A percentile compares a stretch with the other conserved stretches of the same genome.
Conservation (phyloP, 257 asterid species). For the Lycium barbarum region DNA sequence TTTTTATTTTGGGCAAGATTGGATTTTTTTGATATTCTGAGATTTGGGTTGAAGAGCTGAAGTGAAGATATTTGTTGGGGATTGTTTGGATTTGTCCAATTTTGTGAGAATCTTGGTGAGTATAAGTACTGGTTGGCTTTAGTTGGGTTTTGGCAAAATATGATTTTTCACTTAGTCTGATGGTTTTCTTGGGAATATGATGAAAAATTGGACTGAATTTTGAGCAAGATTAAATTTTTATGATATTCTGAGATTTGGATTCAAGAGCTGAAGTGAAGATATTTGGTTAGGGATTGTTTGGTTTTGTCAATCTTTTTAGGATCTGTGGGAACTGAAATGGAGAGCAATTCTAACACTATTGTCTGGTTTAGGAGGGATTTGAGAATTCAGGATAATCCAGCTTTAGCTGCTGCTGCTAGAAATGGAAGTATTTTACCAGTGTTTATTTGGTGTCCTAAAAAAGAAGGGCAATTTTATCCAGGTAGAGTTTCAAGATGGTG, state of each 20-base stretch:
- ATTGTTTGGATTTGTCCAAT: no score
- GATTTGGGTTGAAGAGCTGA: neutral
- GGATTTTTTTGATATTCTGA: neutral
- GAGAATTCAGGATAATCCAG: constrained; percentile 91
- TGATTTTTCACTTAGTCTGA: no score
- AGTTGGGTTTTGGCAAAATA: no score
- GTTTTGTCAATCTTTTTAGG: constrained; percentile 10
- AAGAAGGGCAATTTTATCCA: constrained; percentile 79
- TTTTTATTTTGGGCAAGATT: constrained; percentile 22
- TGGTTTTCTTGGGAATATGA: no score
- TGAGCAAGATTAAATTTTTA: no score
- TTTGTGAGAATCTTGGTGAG: neutral
- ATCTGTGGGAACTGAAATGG: constrained; percentile 51
- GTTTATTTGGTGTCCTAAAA: constrained; percentile 90
- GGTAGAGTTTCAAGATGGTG: constrained; percentile 99
- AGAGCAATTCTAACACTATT: constrained; percentile 59
- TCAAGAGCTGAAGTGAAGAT: no score
- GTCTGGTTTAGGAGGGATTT: constrained; percentile 99
- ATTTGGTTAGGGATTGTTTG: neutral
- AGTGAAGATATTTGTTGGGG: neutral
- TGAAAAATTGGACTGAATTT: no score
- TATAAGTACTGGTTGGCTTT: no score
- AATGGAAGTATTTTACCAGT: constrained; percentile 77
- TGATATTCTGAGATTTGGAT: no score
- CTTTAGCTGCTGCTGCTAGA: constrained; percentile 88